Evolutionary conservation across 495 filamentous ascomycete genomes (phyloP), one percentile per base, ranked within the genome.

Genomic region (Usnea hakonensis): DNA sequence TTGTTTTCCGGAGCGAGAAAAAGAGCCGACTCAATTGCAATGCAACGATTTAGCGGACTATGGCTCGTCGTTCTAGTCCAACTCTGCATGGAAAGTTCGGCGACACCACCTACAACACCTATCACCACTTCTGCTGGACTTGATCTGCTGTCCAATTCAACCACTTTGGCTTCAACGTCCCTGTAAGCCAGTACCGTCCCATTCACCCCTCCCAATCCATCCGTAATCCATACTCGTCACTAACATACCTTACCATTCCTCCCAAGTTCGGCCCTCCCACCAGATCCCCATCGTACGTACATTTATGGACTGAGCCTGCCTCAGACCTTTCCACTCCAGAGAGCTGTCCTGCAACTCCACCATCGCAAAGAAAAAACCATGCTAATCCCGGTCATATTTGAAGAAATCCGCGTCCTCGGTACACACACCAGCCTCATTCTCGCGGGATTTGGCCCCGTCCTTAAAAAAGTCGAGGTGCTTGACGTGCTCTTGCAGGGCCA

Each of bases 401-500:
- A 5, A 61, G 35, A 38, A 35, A n/a, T 41, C 10, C 26, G 50
- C 2, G 23, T 53, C 55, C 43, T 19, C 50, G 16, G 38, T 8
- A 61, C 58, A 16, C 2, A 8, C 10, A 61, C 58, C 6, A 32
- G 48, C 26, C 26, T 61, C 14, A 61, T 61, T 14, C 32, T 61
- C 36, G 21, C 44, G 36, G 2, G 40, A 6, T 61, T 40, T 17
- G 35, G 58, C 30, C n/a, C 26, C 6, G n/a, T n/a, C 37, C 9
- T 61, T 35, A 3, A 16, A 2, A 17, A 35, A 13, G 11, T 23
- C 3, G 23, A n/a, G 3, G 48, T 61, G 8, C 46, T 55, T 2
- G 50, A 53, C 26, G 13, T 61, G 14, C 23, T 37, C 28, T 26
- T 61, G 37, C 36, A 61, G 36, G 48, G 48, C 26, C 59, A 61